Evolutionary conservation across 2,329 filamentous ascomycete genomes (phyloP).

Genomic region (Fusarium sp.): DNA sequence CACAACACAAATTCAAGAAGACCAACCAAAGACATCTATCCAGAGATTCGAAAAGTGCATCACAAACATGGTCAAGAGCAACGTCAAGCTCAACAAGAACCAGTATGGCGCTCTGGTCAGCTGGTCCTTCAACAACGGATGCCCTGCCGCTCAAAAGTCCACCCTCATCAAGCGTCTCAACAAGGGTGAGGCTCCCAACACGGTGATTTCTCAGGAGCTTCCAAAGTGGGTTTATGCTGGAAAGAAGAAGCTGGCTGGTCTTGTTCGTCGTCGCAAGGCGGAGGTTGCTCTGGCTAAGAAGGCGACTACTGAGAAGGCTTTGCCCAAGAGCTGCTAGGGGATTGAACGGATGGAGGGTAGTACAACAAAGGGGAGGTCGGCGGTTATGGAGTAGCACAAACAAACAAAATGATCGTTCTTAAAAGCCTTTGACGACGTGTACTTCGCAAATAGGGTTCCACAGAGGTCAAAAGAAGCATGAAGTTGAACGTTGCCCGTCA

Average conservation of each 20-base stretch:
- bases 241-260: constrained; percentile 54
- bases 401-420: background rate
- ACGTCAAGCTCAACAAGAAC: constrained; percentile 54
- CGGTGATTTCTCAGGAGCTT: constrained; percentile 56
- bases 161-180: constrained; percentile 47
- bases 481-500: background rate
- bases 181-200: constrained; percentile 47
- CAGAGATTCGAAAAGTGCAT: constrained; percentile 19
- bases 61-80: constrained; percentile 14
- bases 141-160: constrained; percentile 53
- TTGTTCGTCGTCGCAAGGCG: constrained; percentile 56
- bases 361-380: background rate
- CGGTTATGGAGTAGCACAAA: background rate
- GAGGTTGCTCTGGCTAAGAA: constrained; percentile 55
- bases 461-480: background rate
- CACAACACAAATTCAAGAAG: background rate
- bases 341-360: background rate
- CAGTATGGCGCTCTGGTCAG: constrained; percentile 65
- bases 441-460: background rate
- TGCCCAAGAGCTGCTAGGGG: constrained; percentile 21
- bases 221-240: constrained; percentile 61
- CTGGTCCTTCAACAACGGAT: constrained; percentile 65
- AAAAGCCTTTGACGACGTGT: background rate
- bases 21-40: background rate
- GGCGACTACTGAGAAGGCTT: constrained; percentile 16